Percentiles rank a stretch among this genome's conserved stretches.
These are phyloP conservation scores for Trichosporon coremiiforme DNA, from an alignment of 1,284 basidiomycete species.

Conservation along the genomic window DNA sequence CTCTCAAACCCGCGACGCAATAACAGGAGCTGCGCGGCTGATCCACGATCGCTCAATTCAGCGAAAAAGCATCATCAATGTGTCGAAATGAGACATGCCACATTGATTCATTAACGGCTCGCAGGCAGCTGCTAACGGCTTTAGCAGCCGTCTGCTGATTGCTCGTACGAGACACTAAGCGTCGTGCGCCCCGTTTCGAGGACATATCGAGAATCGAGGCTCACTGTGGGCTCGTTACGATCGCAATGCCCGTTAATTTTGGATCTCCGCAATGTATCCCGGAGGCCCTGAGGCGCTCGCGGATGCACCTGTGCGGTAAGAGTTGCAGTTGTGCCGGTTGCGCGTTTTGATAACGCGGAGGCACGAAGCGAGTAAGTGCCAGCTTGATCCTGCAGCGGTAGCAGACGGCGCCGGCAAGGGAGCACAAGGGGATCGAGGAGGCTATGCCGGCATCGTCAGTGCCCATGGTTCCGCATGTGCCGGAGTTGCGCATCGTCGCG, in stretches of 20 bases:
- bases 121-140: too few species aligned
- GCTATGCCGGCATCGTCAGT: not conserved
- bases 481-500: not conserved
- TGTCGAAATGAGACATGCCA: not conserved
- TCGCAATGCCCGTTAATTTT: not conserved
- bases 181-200: not conserved
- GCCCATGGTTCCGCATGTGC: not conserved
- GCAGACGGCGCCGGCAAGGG: not conserved
- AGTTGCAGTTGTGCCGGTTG: not conserved
- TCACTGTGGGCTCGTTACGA: not conserved
- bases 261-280: not conserved
- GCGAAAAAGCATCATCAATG: not conserved
- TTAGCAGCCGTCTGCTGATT: too few species aligned
- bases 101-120: conserved; percentile 12
- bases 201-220: not conserved
- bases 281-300: not conserved
- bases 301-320: too few species aligned
- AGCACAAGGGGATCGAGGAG: not conserved
- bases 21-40: not conserved
- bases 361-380: not conserved
- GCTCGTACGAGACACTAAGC: not conserved
- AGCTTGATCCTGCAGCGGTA: not conserved
- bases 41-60: not conserved
- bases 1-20: too few species aligned
- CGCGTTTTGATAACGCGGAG: not conserved